A percentile compares a stretch with the other conserved stretches of the same genome.
Conservation (phyloP, 257 asterid species). For the Ligustrum vulgare region DNA sequence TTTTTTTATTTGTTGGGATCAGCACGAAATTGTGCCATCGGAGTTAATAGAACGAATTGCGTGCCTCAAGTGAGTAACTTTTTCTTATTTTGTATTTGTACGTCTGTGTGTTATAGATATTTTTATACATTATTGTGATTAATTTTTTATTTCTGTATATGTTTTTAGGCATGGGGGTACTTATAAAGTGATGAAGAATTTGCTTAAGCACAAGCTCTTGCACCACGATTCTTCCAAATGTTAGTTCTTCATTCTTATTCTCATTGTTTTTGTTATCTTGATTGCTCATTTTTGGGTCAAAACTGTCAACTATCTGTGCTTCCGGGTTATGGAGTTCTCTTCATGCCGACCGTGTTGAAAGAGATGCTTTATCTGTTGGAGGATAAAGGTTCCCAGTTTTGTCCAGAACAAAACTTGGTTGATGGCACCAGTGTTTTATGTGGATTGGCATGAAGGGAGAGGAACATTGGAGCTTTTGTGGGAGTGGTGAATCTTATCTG, state of each 20-base stretch:
- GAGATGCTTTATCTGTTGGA: background rate
- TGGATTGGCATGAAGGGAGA: no score
- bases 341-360: background rate
- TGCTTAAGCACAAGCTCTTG: constrained; percentile 90
- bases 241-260: constrained; percentile 35
- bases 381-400: background rate
- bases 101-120: background rate
- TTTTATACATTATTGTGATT: background rate
- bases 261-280: background rate
- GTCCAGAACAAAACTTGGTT: background rate
- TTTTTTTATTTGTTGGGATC: constrained; percentile 6
- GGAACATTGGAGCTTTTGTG: background rate
- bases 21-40: constrained; percentile 94
- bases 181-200: constrained; percentile 90
- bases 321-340: background rate
- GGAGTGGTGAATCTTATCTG: background rate
- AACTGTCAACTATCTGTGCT: background rate
- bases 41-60: constrained; percentile 84
- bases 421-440: no score
- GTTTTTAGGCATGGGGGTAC: constrained; percentile 87
- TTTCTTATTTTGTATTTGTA: background rate
- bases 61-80: constrained; percentile 57
- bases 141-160: background rate
- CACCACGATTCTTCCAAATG: constrained; percentile 97
- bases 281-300: background rate